Percentiles rank a stretch among this genome's conserved stretches.
Evolutionary conservation across 2,329 filamentous ascomycete species (phyloP).

Genomic region (Trichoderma atroviride): DNA sequence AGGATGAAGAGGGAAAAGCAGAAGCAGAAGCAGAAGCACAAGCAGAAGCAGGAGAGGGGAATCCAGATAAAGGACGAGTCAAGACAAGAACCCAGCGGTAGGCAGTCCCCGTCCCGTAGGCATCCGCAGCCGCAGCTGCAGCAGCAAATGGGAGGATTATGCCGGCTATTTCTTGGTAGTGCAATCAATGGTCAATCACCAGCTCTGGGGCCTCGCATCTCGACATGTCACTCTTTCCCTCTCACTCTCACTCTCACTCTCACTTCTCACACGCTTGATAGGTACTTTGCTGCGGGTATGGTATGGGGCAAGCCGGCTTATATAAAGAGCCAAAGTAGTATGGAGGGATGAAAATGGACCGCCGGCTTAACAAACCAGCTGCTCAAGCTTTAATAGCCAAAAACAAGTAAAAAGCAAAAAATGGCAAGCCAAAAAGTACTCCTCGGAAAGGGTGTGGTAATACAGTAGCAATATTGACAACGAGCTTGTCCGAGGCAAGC

Average conservation of each 20-base stretch:
- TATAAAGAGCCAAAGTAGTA: not conserved
- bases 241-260: not conserved
- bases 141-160: not conserved
- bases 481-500: not conserved
- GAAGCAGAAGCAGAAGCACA: not conserved
- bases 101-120: not conserved
- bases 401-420: not conserved
- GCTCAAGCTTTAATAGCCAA: not conserved
- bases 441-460: constrained; percentile 2
- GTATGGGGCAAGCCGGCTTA: not conserved
- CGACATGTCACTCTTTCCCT: constrained; percentile 5
- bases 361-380: not conserved
- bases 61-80: not conserved
- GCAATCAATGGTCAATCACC: constrained; percentile 5
- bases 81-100: not conserved
- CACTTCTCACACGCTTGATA: not conserved
- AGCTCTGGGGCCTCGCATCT: not conserved
- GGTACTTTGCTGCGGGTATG: not conserved
- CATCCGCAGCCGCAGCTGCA: not conserved
- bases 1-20: not conserved
- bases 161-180: not conserved
- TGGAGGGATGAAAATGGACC: not conserved
- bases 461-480: constrained; percentile 13
- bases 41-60: not conserved
- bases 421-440: not conserved